Conservation (phyloP, 1,284 basidiomycete genomes). For the Mycena sp. region DNA sequence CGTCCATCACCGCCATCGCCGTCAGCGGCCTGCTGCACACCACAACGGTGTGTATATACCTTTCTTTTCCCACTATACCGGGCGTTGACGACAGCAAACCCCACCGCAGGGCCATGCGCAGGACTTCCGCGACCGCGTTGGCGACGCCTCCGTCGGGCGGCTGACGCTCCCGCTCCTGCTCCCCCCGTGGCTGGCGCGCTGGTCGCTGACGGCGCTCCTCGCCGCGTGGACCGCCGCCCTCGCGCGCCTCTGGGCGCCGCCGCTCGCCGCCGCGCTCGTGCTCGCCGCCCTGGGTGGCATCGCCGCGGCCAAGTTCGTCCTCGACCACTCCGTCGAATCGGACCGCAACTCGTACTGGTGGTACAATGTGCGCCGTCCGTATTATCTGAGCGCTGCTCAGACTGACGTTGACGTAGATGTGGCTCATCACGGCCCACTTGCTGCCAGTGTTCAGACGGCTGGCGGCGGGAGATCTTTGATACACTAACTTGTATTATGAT, state of each 20-base stretch:
- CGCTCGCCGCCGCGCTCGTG: slow-evolving; percentile 13
- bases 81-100: not conserved
- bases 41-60: slow-evolving; percentile 35
- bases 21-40: slow-evolving; percentile 39
- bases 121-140: slow-evolving; percentile 44
- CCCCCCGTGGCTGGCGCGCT: slow-evolving; percentile 29
- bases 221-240: slow-evolving; percentile 22
- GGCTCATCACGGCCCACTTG: too few relatives aligned
- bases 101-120: slow-evolving; percentile 38
- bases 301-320: slow-evolving; percentile 19
- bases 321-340: slow-evolving; percentile 21
- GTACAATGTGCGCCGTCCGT: slow-evolving; percentile 26
- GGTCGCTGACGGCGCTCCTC: slow-evolving; percentile 28
- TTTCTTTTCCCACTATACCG: not conserved
- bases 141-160: slow-evolving; percentile 42
- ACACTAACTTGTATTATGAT: too few relatives aligned
- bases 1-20: slow-evolving; percentile 34
- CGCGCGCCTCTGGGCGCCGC: slow-evolving; percentile 29
- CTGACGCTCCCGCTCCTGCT: slow-evolving; percentile 42
- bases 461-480: too few relatives aligned
- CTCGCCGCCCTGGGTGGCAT: slow-evolving; percentile 20
- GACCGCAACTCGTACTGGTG: slow-evolving; percentile 26
- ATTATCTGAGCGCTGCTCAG: too few relatives aligned
- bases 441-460: too few relatives aligned
- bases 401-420: too few relatives aligned